Percentiles rank a stretch among this genome's conserved stretches.
phyloP scores from a whole-genome alignment of 805 yeast genomes.

The Grigorovia yakushimaensis region DNA sequence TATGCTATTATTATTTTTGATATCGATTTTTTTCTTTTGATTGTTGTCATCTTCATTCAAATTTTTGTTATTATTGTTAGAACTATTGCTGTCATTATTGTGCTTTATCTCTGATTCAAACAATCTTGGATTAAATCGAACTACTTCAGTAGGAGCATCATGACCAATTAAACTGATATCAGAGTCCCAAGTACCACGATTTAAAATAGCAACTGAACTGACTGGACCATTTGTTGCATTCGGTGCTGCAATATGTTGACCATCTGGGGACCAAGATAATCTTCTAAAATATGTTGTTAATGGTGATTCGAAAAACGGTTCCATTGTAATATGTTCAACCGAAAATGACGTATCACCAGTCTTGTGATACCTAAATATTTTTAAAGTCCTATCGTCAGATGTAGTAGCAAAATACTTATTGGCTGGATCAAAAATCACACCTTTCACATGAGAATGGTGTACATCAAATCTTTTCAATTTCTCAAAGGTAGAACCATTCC shows the following conservation, averaged over 20 bases:
- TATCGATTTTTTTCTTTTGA: background rate
- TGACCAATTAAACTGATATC: conserved; percentile 72
- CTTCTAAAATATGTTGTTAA: conserved; percentile 83
- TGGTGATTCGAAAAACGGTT: conserved; percentile 85
- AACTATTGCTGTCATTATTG: conserved; percentile 12
- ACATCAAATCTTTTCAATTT: conserved; percentile 78
- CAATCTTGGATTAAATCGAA: conserved; percentile 60
- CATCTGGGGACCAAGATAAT: conserved; percentile 87
- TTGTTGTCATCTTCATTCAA: background rate
- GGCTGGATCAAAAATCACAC: conserved; percentile 96
- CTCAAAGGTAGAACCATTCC: conserved; percentile 90
- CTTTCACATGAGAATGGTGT: conserved; percentile 92
- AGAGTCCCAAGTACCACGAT: conserved; percentile 72
- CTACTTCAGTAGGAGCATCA: conserved; percentile 78
- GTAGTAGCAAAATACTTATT: conserved; percentile 95
- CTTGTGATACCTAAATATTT: conserved; percentile 78
- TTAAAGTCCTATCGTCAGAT: conserved; percentile 86
- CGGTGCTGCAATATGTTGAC: conserved; percentile 77
- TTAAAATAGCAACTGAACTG: conserved; percentile 60
- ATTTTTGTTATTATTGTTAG: background rate
- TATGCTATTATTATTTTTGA: background rate
- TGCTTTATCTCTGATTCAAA: conserved; percentile 30
- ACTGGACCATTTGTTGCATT: conserved; percentile 81
- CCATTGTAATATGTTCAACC: conserved; percentile 70
- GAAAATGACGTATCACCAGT: conserved; percentile 69